A percentile compares a stretch with the other conserved stretches of the same genome.
Conservation (phyloP, 345 rosid genomes). For the Melaleuca alternifolia region DNA sequence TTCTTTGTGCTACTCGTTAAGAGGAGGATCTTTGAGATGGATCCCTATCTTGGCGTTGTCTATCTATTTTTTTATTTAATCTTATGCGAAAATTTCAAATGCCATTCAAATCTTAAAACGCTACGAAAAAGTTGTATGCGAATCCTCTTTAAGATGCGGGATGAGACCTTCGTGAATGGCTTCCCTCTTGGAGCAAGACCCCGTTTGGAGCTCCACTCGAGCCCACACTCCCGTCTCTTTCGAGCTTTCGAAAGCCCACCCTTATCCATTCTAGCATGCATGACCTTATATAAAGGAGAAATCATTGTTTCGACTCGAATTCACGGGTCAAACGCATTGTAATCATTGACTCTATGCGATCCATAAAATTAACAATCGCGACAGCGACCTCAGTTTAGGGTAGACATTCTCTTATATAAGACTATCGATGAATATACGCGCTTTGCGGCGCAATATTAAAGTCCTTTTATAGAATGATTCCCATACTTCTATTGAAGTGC, state of each 20-base stretch:
- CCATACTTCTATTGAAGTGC: neutral
- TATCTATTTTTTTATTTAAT: neutral
- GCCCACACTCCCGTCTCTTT: neutral
- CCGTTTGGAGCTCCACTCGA: neutral
- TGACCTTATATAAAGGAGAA: neutral
- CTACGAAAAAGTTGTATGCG: fast-evolving
- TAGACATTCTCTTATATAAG: neutral
- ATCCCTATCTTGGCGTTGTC: neutral
- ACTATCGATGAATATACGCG: fast-evolving
- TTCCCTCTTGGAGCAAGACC: neutral
- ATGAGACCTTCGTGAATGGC: neutral
- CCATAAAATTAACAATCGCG: neutral
- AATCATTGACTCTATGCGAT: neutral
- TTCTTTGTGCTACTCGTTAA: neutral
- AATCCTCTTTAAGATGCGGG: neutral
- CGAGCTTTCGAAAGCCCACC: fast-evolving
- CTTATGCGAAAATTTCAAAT: neutral
- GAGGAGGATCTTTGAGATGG: neutral
- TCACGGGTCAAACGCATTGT: fast-evolving
- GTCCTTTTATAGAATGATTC: neutral
- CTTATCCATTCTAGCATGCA: neutral
- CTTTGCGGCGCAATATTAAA: neutral
- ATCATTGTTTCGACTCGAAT: neutral
- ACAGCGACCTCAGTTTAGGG: fast-evolving
- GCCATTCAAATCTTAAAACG: neutral